These are phyloP conservation scores for Arthrobotrys sphaeroides DNA, from an alignment of 2,329 filamentous ascomycete genomes.

Conservation along the genomic window DNA sequence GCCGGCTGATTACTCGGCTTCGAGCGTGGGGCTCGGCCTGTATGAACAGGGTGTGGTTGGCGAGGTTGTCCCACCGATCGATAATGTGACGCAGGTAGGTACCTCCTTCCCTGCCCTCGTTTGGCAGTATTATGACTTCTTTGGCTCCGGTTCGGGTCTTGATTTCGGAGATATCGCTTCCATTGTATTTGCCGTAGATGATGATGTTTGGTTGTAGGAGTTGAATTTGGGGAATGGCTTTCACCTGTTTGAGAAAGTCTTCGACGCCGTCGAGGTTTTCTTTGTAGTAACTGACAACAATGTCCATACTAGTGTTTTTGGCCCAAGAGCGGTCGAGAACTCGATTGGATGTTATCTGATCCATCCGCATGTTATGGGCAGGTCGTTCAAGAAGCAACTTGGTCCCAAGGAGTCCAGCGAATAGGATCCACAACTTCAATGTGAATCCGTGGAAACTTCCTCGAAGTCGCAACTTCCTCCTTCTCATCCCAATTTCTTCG, in stretches of 20 bases:
- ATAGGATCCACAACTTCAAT: constrained; percentile 31
- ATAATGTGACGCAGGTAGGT: constrained; percentile 65
- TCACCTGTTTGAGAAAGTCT: constrained; percentile 44
- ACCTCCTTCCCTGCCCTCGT: constrained; percentile 63
- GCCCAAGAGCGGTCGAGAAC: not conserved
- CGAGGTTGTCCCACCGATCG: constrained; percentile 62
- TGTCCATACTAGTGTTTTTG: constrained; percentile 48
- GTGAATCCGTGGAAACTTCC: not conserved
- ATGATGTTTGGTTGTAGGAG: constrained; percentile 53
- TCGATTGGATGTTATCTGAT: not conserved
- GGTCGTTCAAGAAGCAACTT: constrained; percentile 4
- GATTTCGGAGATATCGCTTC: constrained; percentile 33
- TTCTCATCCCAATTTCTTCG: not conserved
- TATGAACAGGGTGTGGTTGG: constrained; percentile 65
- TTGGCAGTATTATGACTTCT: constrained; percentile 58
- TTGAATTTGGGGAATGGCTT: constrained; percentile 24
- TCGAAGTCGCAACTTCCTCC: not conserved
- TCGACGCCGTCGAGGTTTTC: constrained; percentile 53
- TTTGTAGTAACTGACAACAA: constrained; percentile 56
- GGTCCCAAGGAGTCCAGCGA: constrained; percentile 29
- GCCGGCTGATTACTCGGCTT: constrained; percentile 60
- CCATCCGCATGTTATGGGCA: not conserved
- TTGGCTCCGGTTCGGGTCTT: constrained; percentile 32
- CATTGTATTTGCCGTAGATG: constrained; percentile 55
- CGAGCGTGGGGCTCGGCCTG: constrained; percentile 63